Evolutionary conservation across 1,284 basidiomycete genomes (phyloP).

Genomic region (Thecaphora frezii): DNA sequence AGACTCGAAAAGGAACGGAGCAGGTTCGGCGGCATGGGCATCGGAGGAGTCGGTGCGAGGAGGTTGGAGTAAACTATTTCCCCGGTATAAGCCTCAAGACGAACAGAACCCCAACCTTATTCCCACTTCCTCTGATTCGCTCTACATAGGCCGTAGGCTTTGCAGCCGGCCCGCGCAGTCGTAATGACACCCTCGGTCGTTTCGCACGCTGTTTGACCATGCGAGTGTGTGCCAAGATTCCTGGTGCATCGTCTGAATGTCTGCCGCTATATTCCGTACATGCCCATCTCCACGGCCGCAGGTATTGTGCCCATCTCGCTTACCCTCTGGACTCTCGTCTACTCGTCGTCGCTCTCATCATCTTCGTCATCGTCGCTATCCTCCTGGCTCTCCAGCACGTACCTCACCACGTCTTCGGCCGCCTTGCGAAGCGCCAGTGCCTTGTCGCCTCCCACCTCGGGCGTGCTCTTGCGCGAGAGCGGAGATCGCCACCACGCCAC

Average conservation of each 20-base stretch:
- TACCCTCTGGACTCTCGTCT: too few relatives aligned
- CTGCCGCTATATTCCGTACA: too few relatives aligned
- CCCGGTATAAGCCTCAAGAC: too few relatives aligned
- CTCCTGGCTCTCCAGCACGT: slow-evolving; percentile 59
- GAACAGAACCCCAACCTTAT: too few relatives aligned
- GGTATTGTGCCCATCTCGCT: too few relatives aligned
- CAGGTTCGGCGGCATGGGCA: not conserved
- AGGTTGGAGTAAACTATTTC: slow-evolving; percentile 8
- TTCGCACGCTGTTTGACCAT: too few relatives aligned
- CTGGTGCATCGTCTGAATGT: too few relatives aligned
- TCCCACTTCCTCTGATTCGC: too few relatives aligned
- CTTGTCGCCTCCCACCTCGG: slow-evolving; percentile 35
- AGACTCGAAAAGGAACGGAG: not conserved
- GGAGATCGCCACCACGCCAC: slow-evolving; percentile 60
- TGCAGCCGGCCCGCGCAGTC: too few relatives aligned
- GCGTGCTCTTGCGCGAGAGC: slow-evolving; percentile 11
- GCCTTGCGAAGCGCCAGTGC: slow-evolving; percentile 57
- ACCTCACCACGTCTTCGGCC: slow-evolving; percentile 59
- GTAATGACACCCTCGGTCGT: too few relatives aligned
- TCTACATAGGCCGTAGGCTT: too few relatives aligned
- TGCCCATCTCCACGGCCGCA: too few relatives aligned
- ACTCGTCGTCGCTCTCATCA: slow-evolving; percentile 22
- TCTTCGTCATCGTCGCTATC: slow-evolving; percentile 55
- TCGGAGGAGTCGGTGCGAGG: slow-evolving; percentile 6
- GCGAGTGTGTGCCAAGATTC: not conserved